Conservation (phyloP, 805 yeast genomes). For the Ogataea sp. region DNA sequence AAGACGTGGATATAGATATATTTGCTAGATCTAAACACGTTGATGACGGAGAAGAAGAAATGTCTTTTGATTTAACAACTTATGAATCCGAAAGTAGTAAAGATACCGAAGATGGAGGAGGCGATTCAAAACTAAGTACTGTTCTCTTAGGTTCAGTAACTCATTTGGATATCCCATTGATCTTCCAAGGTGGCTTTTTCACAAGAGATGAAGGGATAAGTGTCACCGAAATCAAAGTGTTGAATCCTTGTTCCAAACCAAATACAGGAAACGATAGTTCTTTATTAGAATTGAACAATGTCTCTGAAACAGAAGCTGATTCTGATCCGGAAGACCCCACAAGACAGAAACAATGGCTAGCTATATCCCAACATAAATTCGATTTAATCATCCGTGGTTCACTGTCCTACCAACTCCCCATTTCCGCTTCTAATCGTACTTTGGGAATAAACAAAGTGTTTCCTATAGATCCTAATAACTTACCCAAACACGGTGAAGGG, state of each 20-base stretch:
- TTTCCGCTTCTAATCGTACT: constrained; percentile 43
- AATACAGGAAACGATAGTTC: neutral
- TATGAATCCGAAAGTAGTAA: neutral
- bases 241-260: constrained; percentile 55
- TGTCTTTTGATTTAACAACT: neutral
- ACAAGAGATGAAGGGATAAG: constrained; percentile 51
- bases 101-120: neutral
- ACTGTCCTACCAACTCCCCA: constrained; percentile 67
- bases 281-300: constrained; percentile 15
- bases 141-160: constrained; percentile 66
- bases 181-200: constrained; percentile 73
- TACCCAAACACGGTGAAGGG: neutral
- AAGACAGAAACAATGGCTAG: constrained; percentile 54
- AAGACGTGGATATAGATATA: constrained; percentile 68
- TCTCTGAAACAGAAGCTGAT: constrained; percentile 6
- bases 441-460: constrained; percentile 54
- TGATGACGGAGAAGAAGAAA: constrained; percentile 3
- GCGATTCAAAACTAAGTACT: constrained; percentile 28
- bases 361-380: constrained; percentile 70
- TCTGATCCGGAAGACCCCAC: constrained; percentile 11
- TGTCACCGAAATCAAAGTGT: constrained; percentile 59
- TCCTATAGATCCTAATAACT: constrained; percentile 42
- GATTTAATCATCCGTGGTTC: constrained; percentile 80
- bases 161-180: constrained; percentile 62
- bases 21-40: constrained; percentile 67